Evolutionary conservation across 2,329 filamentous ascomycete genomes (phyloP), one percentile per base, ranked within the genome.

Genomic region (Colletotrichum acutatum): DNA sequence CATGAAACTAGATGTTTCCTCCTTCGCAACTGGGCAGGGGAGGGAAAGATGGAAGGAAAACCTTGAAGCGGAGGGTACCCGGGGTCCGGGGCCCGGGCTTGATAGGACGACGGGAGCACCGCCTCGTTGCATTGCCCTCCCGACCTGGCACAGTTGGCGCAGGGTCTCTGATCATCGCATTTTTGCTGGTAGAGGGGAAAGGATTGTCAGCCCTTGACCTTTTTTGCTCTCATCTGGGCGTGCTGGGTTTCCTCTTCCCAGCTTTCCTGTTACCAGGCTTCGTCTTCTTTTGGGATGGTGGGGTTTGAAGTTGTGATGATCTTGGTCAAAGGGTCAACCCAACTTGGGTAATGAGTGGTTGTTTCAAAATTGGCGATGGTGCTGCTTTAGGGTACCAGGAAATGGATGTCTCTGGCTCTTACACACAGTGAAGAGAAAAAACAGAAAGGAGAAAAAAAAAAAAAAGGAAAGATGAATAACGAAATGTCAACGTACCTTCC

Each of bases 61-160:
- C 56, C 49, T 22, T 52, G 28, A n/a, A 14, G n/a, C 26, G 30
- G 57, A 9, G 22, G 26, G 28, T 53, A 26, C 30, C 19, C 34
- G 32, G 42, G 30, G 42, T 16, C 61, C 46, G 61, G 66, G n/a
- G 59, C 8, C 53, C 52, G 52, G 56, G 42, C 5, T 30, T 16
- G 60, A 30, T 4, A 54, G 37, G 56, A 30, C 49, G 5, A 28
- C 24, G 24, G 7, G 26, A 42, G 53, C 53, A 63, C 53, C n/a
- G 54, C 65, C 42, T 58, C 65, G 30, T 6, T 67, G 49, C 76
- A 77, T 54, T 76, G 75, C 69, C 72, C 68, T 5, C 77, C 77
- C 2, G 76, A 76, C 63, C 75, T 75, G 58, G 73, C 74, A 65
- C 77, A 78, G 57, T 77, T 79, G 19, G 74, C 72, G 67, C 76